A percentile compares a stretch with the other conserved stretches of the same genome.
These are phyloP conservation scores for Alternaria solani DNA, from an alignment of 2,329 filamentous ascomycete genomes.

Conservation along the genomic window DNA sequence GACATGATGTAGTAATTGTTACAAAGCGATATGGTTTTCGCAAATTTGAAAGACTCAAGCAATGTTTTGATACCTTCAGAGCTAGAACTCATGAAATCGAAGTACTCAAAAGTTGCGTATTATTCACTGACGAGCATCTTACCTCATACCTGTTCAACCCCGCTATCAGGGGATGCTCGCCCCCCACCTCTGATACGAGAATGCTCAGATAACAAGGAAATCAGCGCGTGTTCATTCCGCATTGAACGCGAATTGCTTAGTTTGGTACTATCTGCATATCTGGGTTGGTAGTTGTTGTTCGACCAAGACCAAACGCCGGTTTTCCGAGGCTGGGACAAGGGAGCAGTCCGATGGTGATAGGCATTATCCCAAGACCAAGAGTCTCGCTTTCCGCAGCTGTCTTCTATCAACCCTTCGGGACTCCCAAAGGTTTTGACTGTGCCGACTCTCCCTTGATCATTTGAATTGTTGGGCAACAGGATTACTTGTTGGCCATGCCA, in stretches of 20 bases:
- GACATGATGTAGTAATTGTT: conserved; percentile 6
- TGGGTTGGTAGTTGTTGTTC: not conserved
- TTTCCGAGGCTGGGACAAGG: not conserved
- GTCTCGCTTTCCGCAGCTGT: too few relatives aligned
- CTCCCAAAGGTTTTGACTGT: too few relatives aligned
- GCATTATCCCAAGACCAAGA: too few relatives aligned
- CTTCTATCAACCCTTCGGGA: too few relatives aligned
- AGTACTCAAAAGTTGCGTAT: not conserved
- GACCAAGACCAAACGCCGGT: not conserved
- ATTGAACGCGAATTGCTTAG: not conserved
- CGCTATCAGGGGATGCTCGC: conserved; percentile 14
- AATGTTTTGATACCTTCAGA: not conserved
- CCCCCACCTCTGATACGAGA: not conserved
- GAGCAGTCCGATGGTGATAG: too few relatives aligned
- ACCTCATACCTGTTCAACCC: conserved; percentile 13
- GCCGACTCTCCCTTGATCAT: too few relatives aligned
- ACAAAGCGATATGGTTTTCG: not conserved
- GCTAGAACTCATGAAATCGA: not conserved
- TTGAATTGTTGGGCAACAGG: too few relatives aligned
- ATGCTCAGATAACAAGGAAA: not conserved
- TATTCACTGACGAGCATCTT: conserved; percentile 16
- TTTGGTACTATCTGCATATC: not conserved
- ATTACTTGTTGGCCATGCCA: too few relatives aligned
- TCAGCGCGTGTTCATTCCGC: not conserved
- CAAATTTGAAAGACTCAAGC: not conserved